Percentiles rank a stretch among this genome's conserved stretches.
Evolutionary conservation across 2,329 filamentous ascomycete species (phyloP).

Genomic region (Alternaria sp.): DNA sequence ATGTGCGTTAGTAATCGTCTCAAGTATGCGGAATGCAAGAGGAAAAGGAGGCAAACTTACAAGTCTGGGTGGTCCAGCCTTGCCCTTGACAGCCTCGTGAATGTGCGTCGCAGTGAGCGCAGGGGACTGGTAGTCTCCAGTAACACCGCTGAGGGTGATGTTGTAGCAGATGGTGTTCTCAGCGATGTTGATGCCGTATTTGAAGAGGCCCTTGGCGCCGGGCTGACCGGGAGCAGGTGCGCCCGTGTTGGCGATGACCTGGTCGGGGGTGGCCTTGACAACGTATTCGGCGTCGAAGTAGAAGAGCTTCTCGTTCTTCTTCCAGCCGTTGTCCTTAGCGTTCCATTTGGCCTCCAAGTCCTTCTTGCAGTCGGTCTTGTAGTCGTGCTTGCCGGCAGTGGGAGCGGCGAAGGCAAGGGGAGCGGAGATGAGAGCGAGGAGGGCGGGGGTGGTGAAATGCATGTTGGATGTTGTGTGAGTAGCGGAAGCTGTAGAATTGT

Average conservation of each 20-base stretch:
- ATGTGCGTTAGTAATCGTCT: background rate
- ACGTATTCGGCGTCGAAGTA: constrained; percentile 59
- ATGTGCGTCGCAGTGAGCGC: constrained; percentile 63
- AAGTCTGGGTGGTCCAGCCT: constrained; percentile 58
- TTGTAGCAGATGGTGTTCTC: constrained; percentile 56
- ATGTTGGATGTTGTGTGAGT: constrained; percentile 15
- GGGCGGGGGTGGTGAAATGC: constrained; percentile 28
- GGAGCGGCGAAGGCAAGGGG: constrained; percentile 31
- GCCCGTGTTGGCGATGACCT: constrained; percentile 55
- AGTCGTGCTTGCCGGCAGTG: constrained; percentile 12
- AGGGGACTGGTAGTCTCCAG: constrained; percentile 58
- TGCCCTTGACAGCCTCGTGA: constrained; percentile 57
- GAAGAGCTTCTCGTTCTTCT: constrained; percentile 36
- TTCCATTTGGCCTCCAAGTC: constrained; percentile 32
- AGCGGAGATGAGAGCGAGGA: constrained; percentile 26
- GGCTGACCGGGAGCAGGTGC: constrained; percentile 51
- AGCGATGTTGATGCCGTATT: constrained; percentile 60
- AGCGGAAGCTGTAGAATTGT: background rate
- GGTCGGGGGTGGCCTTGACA: constrained; percentile 56
- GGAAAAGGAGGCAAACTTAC: constrained; percentile 32
- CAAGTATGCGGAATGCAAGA: too few relatives aligned
- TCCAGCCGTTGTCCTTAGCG: constrained; percentile 23
- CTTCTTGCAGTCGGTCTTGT: constrained; percentile 26
- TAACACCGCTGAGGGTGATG: constrained; percentile 59
- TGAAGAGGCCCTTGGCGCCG: constrained; percentile 57